A percentile compares a stretch with the other conserved stretches of the same genome.
Conservation (phyloP, 2,329 filamentous ascomycete species). For the Plectosphaerella sp. region DNA sequence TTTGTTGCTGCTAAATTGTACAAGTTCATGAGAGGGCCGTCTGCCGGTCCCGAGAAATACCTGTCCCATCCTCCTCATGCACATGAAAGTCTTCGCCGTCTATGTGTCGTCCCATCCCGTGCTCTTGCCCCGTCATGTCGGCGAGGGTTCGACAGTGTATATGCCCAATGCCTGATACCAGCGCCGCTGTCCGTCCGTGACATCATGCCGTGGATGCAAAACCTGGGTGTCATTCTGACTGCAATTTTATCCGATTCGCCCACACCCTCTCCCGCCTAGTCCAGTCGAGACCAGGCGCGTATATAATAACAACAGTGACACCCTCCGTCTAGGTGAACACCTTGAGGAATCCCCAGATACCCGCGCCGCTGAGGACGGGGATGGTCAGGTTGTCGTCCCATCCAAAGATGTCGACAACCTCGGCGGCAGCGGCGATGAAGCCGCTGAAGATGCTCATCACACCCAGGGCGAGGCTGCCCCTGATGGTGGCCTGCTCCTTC, state of each 20-base stretch:
- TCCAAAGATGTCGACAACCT: constrained; percentile 85
- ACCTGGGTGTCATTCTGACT: constrained; percentile 3
- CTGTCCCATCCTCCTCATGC: too few relatives aligned
- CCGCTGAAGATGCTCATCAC: constrained; percentile 84
- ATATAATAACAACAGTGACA: too few relatives aligned
- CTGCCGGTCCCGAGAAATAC: constrained; percentile 1
- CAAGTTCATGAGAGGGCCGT: not conserved
- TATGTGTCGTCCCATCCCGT: not conserved
- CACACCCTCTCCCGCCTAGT: not conserved
- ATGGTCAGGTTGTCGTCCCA: constrained; percentile 99
- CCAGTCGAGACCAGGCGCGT: too few relatives aligned
- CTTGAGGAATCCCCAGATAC: constrained; percentile 88
- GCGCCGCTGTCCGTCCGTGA: too few relatives aligned
- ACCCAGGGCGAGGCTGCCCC: constrained; percentile 68
- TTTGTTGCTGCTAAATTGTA: too few relatives aligned
- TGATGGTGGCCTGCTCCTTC: constrained; percentile 54
- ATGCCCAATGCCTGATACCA: too few relatives aligned
- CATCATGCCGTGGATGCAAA: constrained; percentile 2
- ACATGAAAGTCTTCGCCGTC: too few relatives aligned
- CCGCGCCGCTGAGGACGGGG: constrained; percentile 81
- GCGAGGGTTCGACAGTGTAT: too few relatives aligned
- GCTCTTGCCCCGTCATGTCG: constrained; percentile 1
- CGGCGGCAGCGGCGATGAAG: constrained; percentile 82
- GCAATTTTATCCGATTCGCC: constrained; percentile 6
- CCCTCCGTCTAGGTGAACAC: constrained; percentile 59